Conservation (phyloP, 1,284 basidiomycete genomes). For the Thecaphora thlaspeos region DNA sequence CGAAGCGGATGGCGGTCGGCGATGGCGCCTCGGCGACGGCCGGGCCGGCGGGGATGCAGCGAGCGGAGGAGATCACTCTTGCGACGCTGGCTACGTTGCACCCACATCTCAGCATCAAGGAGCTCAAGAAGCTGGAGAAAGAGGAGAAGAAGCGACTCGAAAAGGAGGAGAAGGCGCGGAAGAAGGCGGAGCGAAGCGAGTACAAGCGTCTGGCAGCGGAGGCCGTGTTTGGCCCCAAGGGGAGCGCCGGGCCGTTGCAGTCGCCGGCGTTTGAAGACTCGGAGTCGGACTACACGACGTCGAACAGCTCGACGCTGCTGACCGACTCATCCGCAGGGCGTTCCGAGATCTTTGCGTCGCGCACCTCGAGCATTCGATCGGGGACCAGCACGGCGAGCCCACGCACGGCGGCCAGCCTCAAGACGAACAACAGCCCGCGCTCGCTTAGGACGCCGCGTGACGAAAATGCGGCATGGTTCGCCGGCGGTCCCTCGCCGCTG, state of each 20-base stretch:
- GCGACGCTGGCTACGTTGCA: background rate
- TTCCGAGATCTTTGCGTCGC: conserved; percentile 11
- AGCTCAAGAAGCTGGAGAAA: conserved; percentile 30
- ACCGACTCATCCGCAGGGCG: background rate
- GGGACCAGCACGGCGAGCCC: conserved; percentile 31
- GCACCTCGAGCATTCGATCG: conserved; percentile 18
- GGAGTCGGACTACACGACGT: conserved; percentile 9
- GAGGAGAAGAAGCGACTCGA: conserved; percentile 25
- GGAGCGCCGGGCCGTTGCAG: conserved; percentile 18
- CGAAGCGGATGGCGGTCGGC: too few species aligned
- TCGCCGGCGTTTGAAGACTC: conserved; percentile 25
- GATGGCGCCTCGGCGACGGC: too few species aligned
- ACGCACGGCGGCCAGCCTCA: conserved; percentile 21
- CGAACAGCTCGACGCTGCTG: background rate
- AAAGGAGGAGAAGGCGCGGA: conserved; percentile 30
- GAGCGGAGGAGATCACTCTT: background rate
- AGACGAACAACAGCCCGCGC: conserved; percentile 20
- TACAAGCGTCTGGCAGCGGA: conserved; percentile 33
- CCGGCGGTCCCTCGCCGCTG: background rate
- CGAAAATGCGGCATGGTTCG: background rate
- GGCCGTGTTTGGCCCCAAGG: conserved; percentile 37
- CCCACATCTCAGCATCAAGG: conserved; percentile 20
- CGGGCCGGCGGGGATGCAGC: background rate
- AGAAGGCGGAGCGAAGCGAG: conserved; percentile 34
- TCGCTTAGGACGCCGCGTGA: conserved; percentile 4